Evolutionary conservation across 306 rosid species (phyloP).

Genomic region (Quercus agrifolia): DNA sequence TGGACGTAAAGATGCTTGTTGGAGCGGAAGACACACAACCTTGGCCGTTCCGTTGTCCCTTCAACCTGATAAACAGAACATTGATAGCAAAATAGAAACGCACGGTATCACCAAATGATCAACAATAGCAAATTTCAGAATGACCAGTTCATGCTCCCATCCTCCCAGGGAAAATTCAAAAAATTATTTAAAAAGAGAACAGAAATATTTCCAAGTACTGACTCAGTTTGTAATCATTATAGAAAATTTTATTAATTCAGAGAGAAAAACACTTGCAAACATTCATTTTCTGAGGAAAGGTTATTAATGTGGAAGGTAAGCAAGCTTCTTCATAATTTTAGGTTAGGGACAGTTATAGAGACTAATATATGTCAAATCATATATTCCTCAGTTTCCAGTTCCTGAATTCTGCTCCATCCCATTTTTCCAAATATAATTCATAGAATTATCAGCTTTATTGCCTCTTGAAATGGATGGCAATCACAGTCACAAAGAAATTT

Average conservation of each 20-base stretch:
- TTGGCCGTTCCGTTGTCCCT: constrained; percentile 94
- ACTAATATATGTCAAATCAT: background rate
- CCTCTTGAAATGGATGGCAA: background rate
- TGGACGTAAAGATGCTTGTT: constrained; percentile 90
- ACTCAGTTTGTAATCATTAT: background rate
- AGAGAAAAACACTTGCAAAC: background rate
- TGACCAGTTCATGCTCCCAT: background rate
- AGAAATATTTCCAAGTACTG: background rate
- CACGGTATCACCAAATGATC: constrained; percentile 11
- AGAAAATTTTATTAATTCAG: background rate
- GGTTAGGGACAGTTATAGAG: background rate
- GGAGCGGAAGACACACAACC: constrained; percentile 86
- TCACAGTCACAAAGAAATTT: constrained; percentile 1
- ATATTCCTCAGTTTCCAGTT: background rate
- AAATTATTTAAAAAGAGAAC: background rate
- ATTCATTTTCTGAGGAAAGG: background rate
- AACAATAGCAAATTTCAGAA: constrained; percentile 5
- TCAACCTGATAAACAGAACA: constrained; percentile 56
- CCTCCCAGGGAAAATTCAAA: background rate
- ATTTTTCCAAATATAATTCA: background rate
- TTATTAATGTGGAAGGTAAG: background rate
- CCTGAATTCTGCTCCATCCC: background rate
- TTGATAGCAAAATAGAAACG: constrained; percentile 8
- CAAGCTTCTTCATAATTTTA: background rate
- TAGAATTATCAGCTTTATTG: background rate